A percentile compares a stretch with the other conserved stretches of the same genome.
phyloP scores from a whole-genome alignment of 805 yeast species.

The Middelhovenomyces tepae region DNA sequence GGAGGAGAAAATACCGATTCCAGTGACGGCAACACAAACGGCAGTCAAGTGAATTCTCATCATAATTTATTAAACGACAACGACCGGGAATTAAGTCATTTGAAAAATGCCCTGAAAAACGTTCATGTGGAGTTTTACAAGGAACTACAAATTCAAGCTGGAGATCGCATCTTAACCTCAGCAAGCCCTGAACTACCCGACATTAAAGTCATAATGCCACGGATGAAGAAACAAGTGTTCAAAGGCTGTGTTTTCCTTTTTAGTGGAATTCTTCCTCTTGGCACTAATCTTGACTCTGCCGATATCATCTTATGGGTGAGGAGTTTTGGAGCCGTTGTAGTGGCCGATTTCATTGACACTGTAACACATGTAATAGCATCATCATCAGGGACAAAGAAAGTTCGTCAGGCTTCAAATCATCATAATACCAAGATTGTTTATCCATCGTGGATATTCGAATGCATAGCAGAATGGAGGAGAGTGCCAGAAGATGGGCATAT shows the following conservation, averaged over 20 bases:
- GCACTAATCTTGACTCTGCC: slow-evolving; percentile 58
- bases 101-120: slow-evolving; percentile 51
- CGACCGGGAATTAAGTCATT: slow-evolving; percentile 61
- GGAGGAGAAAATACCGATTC: slow-evolving; percentile 4
- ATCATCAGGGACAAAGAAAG: slow-evolving; percentile 75
- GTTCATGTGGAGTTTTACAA: slow-evolving; percentile 64
- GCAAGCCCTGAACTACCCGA: too few species aligned
- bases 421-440: slow-evolving; percentile 68
- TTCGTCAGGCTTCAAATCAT: slow-evolving; percentile 59
- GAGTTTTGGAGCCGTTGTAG: slow-evolving; percentile 84
- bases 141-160: slow-evolving; percentile 28
- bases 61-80: slow-evolving; percentile 62
- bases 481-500: slow-evolving; percentile 54
- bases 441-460: slow-evolving; percentile 87
- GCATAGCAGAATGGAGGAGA: slow-evolving; percentile 69
- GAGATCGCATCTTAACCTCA: too few species aligned
- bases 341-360: slow-evolving; percentile 54
- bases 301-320: slow-evolving; percentile 89
- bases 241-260: slow-evolving; percentile 63
- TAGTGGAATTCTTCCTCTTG: slow-evolving; percentile 87
- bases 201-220: slow-evolving; percentile 39
- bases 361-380: slow-evolving; percentile 88
- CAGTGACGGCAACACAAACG: slow-evolving; percentile 7
- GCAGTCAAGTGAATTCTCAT: slow-evolving; percentile 8
- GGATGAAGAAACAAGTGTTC: slow-evolving; percentile 62